Conservation (phyloP, 306 rosid genomes). For the Pterocarpus macrocarpus region DNA sequence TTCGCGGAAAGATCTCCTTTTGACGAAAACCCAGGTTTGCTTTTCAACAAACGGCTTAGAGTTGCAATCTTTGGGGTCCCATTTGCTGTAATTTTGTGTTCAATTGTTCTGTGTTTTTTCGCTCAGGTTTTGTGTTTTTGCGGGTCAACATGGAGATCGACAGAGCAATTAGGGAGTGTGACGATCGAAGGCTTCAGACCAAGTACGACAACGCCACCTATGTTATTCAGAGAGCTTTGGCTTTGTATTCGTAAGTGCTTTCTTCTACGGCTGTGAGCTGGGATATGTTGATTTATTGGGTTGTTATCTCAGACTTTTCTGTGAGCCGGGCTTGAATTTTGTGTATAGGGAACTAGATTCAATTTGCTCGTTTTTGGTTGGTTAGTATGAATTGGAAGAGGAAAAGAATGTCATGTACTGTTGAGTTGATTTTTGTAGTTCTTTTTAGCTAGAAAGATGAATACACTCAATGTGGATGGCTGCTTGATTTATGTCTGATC, state of each 20-base stretch:
- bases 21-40: conserved; percentile 50
- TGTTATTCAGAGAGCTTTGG: conserved; percentile 88
- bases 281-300: not conserved
- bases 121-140: conserved; percentile 35
- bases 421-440: conserved; percentile 29
- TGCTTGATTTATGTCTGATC: conserved; percentile 31
- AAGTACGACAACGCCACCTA: conserved; percentile 87
- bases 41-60: conserved; percentile 11
- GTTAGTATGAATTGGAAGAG: conserved; percentile 21
- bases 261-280: conserved; percentile 12
- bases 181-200: conserved; percentile 89
- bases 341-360: conserved; percentile 22
- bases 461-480: conserved; percentile 34
- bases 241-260: conserved; percentile 84
- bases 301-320: conserved; percentile 25
- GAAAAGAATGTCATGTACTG: conserved; percentile 21
- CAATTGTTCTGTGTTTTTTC: conserved; percentile 1
- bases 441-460: conserved; percentile 25
- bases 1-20: conserved; percentile 28
- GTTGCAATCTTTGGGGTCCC: conserved; percentile 39
- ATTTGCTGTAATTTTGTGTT: conserved; percentile 41
- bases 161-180: conserved; percentile 78
- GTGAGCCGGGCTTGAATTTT: conserved; percentile 42
- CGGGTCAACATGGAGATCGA: conserved; percentile 86
- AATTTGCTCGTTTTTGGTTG: conserved; percentile 14